phyloP scores from a whole-genome alignment of 2,329 filamentous ascomycete species.

The Basipetospora chlamydospora region DNA sequence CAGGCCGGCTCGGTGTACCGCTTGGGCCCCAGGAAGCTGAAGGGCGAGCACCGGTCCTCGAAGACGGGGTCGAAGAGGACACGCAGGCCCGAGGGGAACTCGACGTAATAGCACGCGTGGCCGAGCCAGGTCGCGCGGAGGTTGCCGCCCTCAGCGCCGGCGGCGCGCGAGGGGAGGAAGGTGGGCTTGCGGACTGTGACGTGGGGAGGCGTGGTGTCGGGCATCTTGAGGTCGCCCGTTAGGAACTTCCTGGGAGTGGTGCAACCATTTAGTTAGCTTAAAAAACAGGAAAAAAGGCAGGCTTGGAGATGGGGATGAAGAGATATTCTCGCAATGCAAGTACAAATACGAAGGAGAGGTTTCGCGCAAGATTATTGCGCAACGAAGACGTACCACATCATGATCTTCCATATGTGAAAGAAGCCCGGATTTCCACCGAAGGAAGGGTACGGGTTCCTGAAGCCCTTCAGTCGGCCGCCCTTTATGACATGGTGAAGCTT shows the following conservation, averaged over 20 bases:
- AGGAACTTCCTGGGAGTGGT: constrained; percentile 18
- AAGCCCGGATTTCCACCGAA: too few species aligned
- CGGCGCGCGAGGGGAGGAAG: constrained; percentile 49
- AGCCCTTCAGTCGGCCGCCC: constrained; percentile 23
- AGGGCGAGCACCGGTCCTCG: constrained; percentile 70
- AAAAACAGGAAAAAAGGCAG: not conserved
- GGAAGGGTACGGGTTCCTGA: constrained; percentile 38
- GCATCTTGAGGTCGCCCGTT: constrained; percentile 25
- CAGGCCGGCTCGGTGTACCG: constrained; percentile 69
- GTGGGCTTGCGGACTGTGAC: constrained; percentile 52
- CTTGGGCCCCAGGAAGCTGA: constrained; percentile 56
- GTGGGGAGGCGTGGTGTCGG: constrained; percentile 50
- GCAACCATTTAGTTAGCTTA: not conserved
- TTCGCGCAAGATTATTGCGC: too few species aligned
- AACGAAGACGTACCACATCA: too few species aligned
- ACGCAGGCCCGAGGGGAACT: constrained; percentile 73
- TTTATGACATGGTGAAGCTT: constrained; percentile 26
- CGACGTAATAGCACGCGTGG: constrained; percentile 85
- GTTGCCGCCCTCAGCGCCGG: constrained; percentile 30
- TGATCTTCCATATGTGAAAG: too few species aligned
- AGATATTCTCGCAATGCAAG: too few species aligned
- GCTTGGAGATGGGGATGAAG: too few species aligned
- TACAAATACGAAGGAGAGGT: too few species aligned
- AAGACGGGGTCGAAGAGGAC: constrained; percentile 93
- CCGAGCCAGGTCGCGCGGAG: constrained; percentile 89